Evolutionary conservation across 257 asterid genomes (phyloP).

Genomic region (Nicotiana tabacum): DNA sequence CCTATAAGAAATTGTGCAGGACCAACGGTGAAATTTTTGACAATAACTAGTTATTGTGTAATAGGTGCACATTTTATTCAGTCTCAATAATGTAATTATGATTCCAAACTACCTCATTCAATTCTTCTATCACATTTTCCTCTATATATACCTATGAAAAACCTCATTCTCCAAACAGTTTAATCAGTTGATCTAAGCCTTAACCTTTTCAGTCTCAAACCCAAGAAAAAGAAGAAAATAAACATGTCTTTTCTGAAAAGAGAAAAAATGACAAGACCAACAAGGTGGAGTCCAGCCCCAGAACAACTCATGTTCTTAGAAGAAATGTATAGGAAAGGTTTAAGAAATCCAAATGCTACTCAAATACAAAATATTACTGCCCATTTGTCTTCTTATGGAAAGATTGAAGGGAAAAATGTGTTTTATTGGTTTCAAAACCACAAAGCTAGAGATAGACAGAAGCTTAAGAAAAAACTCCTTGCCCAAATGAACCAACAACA

Average conservation of each 20-base stretch:
- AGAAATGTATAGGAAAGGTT: constrained; percentile 65
- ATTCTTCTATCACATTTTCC: not conserved
- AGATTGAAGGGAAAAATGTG: constrained; percentile 74
- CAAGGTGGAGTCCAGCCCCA: constrained; percentile 86
- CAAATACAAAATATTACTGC: constrained; percentile 73
- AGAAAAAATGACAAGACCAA: constrained; percentile 1
- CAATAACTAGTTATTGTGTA: too few species aligned
- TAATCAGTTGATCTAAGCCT: not conserved
- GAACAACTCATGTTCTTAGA: constrained; percentile 72
- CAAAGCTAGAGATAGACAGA: constrained; percentile 80
- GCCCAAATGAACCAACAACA: constrained; percentile 11
- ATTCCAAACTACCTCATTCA: not conserved
- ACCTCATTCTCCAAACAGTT: not conserved
- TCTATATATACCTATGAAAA: not conserved
- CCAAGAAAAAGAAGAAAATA: not conserved
- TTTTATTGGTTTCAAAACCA: constrained; percentile 88
- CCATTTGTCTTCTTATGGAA: constrained; percentile 59
- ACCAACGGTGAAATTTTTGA: too few species aligned
- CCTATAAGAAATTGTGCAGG: too few species aligned
- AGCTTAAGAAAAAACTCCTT: constrained; percentile 12
- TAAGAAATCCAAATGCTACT: constrained; percentile 68
- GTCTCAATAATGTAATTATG: too few species aligned
- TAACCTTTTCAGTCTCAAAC: not conserved
- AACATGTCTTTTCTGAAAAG: not conserved
- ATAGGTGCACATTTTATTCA: too few species aligned